Conservation (phyloP, 2,329 filamentous ascomycete genomes). For the Coleophoma crateriformis region DNA sequence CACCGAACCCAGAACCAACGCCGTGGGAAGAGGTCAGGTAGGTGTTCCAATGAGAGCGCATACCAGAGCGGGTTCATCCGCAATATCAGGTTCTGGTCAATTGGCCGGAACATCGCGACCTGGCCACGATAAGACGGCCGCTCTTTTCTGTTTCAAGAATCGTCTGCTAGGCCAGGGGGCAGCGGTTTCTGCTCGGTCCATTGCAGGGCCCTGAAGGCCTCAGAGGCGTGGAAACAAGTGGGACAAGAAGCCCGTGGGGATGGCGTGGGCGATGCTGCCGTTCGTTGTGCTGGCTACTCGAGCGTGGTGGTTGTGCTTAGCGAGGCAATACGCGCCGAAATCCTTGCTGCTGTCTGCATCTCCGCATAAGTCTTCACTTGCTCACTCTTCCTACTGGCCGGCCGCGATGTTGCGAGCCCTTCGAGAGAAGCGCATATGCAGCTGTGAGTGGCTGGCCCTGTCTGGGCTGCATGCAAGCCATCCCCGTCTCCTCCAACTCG, state of each 20-base stretch:
- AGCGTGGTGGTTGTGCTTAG: neutral
- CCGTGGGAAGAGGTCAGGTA: neutral
- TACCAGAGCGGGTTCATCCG: constrained; percentile 1
- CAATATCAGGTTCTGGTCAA: neutral
- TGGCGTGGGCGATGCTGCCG: too few species aligned
- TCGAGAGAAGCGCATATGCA: constrained; percentile 20
- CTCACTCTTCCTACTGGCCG: constrained; percentile 4
- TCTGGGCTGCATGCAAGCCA: constrained; percentile 11
- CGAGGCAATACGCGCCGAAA: constrained; percentile 8
- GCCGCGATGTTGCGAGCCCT: constrained; percentile 6
- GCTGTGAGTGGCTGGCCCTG: constrained; percentile 15
- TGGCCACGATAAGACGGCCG: too few species aligned
- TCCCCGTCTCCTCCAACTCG: too few species aligned
- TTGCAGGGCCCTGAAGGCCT: too few species aligned
- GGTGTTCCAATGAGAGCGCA: neutral
- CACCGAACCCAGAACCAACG: neutral
- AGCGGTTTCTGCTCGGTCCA: too few species aligned
- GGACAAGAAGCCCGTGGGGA: too few species aligned
- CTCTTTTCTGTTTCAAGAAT: too few species aligned
- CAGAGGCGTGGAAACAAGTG: too few species aligned
- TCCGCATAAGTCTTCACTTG: constrained; percentile 4
- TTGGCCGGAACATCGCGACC: neutral
- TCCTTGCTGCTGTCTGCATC: constrained; percentile 5
- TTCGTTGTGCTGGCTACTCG: neutral
- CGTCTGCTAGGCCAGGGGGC: too few species aligned